Evolutionary conservation across 306 rosid species (phyloP).

Genomic region (Calophaca sinica): DNA sequence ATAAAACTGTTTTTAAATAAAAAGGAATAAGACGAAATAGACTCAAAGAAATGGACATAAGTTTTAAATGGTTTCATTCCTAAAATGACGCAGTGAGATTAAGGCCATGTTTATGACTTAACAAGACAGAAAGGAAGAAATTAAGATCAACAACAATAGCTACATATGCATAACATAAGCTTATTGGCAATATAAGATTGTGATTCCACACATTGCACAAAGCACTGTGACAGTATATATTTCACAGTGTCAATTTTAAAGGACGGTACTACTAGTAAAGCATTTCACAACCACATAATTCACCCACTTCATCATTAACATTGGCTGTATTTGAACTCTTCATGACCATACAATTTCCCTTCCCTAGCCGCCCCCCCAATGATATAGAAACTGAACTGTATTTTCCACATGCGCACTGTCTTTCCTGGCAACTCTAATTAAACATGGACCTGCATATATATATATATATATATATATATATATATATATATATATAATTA

Average conservation of each 20-base stretch:
- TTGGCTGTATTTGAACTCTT: neutral
- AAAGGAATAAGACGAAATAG: too few relatives aligned
- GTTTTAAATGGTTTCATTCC: too few relatives aligned
- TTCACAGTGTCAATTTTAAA: neutral
- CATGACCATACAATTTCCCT: too few relatives aligned
- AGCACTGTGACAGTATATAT: neutral
- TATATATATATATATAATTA: too few relatives aligned
- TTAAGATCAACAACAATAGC: neutral
- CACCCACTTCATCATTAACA: neutral
- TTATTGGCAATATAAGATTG: neutral
- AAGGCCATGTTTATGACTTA: too few relatives aligned
- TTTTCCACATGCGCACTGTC: neutral
- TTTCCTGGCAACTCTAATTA: neutral
- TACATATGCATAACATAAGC: neutral
- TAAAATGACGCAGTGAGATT: too few relatives aligned
- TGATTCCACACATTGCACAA: neutral
- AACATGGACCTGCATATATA: neutral
- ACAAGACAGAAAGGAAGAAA: neutral
- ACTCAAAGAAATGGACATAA: too few relatives aligned
- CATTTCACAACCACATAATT: constrained; percentile 29
- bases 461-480: too few relatives aligned
- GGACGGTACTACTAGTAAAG: neutral
- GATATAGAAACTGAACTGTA: neutral
- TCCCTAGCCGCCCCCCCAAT: too few relatives aligned
- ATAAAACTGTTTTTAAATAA: too few relatives aligned